Base-by-base conservation (phyloP, 768 basidiomycete genomes). In the Boletales sp. region DNA sequence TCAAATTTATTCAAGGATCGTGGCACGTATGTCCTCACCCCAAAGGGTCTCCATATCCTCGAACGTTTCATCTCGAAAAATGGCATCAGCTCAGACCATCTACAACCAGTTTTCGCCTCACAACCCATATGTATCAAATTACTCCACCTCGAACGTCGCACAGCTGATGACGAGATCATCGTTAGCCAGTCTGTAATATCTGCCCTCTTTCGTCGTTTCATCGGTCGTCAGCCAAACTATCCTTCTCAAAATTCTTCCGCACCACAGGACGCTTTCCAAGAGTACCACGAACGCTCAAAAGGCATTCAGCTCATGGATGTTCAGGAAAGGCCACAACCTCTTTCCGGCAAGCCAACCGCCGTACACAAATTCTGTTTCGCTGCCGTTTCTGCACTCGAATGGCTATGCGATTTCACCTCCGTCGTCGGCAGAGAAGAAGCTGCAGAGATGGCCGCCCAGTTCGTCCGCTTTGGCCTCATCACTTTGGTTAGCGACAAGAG, bases 11-110 rank as follows among this genome's bases (percentile, higher is more conserved):
- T 99, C 86, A 97, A 97, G 74, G 97, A 99, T 61, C 87, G 97
- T 46, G 95, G 95, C 52, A 87, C 97, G 51, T 99, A 94, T 72
- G 81, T 86, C 63, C 80, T 97, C 64, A 98, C 97, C 12, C 91
- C 97, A 14, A 99, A 99, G 74, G 97, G 97, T 45, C 85, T 98
- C 45, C 97, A 99, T 63, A 90, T 99, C 61, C 84, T 99, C 56
- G 97, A 99, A 66, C 86, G 97, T n/a, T 99, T 99, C 78, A 97
- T 98, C 75, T 89, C 87, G 69, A 97, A 95, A 79, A 98, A 99
- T 68, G 97, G 97, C 60, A 97, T 99, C 74, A 91, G 87, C 56
- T 87, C 92, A 38, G 92, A 97, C 71, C 86, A 94, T 67, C 82
- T 98, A 17, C 82, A 92, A 56, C 82, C 80, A 45, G 89, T 97